phyloP scores from a whole-genome alignment of 2,329 filamentous ascomycete species.

The Cercospora zeina region DNA sequence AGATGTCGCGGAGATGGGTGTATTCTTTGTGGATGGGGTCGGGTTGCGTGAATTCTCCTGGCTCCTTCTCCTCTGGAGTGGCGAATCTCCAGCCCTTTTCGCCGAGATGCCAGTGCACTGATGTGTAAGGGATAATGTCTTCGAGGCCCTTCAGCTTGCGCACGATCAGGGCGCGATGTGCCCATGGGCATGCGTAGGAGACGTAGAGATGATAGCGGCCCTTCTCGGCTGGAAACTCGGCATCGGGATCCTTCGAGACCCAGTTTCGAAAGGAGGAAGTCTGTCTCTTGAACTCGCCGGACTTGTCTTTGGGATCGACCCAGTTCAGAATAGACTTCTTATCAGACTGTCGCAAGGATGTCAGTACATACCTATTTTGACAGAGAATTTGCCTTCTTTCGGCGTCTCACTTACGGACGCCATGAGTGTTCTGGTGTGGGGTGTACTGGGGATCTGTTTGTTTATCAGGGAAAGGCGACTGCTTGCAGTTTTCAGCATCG shows the following conservation, averaged over 20 bases:
- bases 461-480: slow-evolving; percentile 11
- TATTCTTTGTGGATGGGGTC: slow-evolving; percentile 68
- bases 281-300: slow-evolving; percentile 91
- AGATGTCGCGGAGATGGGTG: slow-evolving; percentile 74
- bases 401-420: slow-evolving; percentile 21
- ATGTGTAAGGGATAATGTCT: slow-evolving; percentile 73
- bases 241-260: slow-evolving; percentile 70
- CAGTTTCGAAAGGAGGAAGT: slow-evolving; percentile 77
- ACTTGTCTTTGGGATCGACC: slow-evolving; percentile 74
- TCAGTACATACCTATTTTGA: slow-evolving; percentile 17
- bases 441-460: background rate
- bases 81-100: slow-evolving; percentile 81
- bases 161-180: slow-evolving; percentile 82
- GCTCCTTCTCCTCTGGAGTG: slow-evolving; percentile 60
- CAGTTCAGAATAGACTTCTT: slow-evolving; percentile 69
- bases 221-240: slow-evolving; percentile 80
- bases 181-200: slow-evolving; percentile 93
- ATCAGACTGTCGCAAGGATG: slow-evolving; percentile 20
- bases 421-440: slow-evolving; percentile 23
- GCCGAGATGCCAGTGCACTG: slow-evolving; percentile 89
- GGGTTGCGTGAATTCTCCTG: slow-evolving; percentile 57
- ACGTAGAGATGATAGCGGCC: slow-evolving; percentile 93
- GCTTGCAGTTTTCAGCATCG: slow-evolving; percentile 17
- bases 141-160: slow-evolving; percentile 90
- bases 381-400: slow-evolving; percentile 2